Evolutionary conservation across 2,329 filamentous ascomycete genomes (phyloP), one percentile per base, ranked within the genome.

Genomic region (Furcasterigmium furcatum): DNA sequence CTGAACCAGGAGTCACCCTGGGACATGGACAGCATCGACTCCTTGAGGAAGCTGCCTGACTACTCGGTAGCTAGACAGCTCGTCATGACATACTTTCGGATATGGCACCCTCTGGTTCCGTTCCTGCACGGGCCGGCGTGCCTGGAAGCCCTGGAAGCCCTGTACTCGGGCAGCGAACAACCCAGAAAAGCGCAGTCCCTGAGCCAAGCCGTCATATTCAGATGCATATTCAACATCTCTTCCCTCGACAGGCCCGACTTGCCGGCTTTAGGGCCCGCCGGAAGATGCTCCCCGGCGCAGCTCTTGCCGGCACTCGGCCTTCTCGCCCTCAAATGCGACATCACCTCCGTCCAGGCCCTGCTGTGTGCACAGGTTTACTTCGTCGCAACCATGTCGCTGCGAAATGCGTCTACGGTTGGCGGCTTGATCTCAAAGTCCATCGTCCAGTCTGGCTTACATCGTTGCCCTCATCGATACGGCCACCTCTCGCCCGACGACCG

Each of bases 101-200:
- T 68, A 9, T 77, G 73, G 73, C 74, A 78, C 61, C 72, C 72
- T 1, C 58, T 77, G 12, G 73, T 77, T 46, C 74, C 74, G 1
- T 76, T 77, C 48, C 52, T 77, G 4, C 72, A 77, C 40, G 74
- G 74, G 0, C 74, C 71, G 1, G 68, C 67, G 1, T 74, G 76
- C 40, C 52, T 77, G 20, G 62, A 67, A 25, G 62, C 69, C 13
- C 63, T 77, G 52, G 65, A 74, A 14, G 22, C 41, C 12, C 21
- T 51, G 7, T 49, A 49, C 21, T 5, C n/a, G 12, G 14, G 18
- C 4, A 32, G 20, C 5, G 29, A 13, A 38, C 19, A 20, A 18
- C 9, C 41, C 10, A 9, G 6, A 10, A 27, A 16, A 19, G 10
- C 19, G 16, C 21, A n/a, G 5, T 40, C 41, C 14, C 44, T 65